A percentile compares a stretch with the other conserved stretches of the same genome.
Conservation (phyloP, 2,329 filamentous ascomycete genomes). For the Taxawa tesnikishii region DNA sequence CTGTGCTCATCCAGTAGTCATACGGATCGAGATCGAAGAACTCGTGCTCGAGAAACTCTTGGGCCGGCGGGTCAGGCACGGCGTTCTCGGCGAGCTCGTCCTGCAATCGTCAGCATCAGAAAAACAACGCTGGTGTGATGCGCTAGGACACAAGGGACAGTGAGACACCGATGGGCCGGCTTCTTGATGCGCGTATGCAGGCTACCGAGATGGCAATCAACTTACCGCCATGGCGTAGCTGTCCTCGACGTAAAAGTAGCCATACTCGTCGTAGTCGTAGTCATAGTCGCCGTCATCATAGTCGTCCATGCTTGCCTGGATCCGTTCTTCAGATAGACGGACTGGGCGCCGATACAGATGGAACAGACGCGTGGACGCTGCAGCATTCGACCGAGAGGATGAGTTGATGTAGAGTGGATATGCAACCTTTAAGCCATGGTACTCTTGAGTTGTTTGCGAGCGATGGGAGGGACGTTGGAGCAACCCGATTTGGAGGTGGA, state of each 20-base stretch:
- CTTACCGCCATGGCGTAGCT: conserved; percentile 25
- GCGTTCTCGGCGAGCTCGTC: conserved; percentile 38
- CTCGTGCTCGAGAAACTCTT: conserved; percentile 19
- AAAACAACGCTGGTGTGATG: neutral
- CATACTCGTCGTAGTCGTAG: conserved; percentile 25
- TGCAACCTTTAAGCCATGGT: too few species aligned
- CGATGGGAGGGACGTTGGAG: too few species aligned
- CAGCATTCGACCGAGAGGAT: too few species aligned
- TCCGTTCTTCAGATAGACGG: too few species aligned
- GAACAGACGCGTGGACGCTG: too few species aligned
- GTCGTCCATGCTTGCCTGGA: conserved; percentile 12
- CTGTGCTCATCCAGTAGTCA: conserved; percentile 35
- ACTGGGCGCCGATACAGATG: too few species aligned
- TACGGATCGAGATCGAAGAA: conserved; percentile 33
- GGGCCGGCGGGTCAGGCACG: conserved; percentile 28
- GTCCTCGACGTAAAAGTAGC: conserved; percentile 35
- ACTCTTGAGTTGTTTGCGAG: too few species aligned
- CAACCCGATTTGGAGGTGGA: too few species aligned
- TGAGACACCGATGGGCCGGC: too few species aligned
- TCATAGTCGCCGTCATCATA: conserved; percentile 24
- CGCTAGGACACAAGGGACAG: too few species aligned
- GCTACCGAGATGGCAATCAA: conserved; percentile 4
- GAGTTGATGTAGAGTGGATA: too few species aligned
- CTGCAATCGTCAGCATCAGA: conserved; percentile 11
- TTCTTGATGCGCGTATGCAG: too few species aligned